These are phyloP conservation scores for Croton setiger DNA, from an alignment of 441 rosid species.

Conservation along the genomic window DNA sequence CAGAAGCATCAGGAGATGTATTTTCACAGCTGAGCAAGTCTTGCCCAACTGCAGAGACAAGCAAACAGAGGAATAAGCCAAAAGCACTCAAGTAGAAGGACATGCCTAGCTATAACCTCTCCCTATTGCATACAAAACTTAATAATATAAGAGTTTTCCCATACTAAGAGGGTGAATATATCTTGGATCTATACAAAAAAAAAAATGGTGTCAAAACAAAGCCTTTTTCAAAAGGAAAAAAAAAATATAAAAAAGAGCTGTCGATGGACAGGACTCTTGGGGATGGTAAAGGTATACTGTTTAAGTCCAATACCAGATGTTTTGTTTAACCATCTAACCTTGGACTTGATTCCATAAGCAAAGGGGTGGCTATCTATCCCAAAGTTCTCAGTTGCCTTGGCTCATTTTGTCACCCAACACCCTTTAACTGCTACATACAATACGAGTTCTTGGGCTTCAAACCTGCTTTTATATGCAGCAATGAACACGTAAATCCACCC, in stretches of 20 bases:
- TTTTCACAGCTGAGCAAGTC: slow-evolving; percentile 48
- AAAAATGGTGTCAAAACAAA: slow-evolving; percentile 20
- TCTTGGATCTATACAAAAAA: slow-evolving; percentile 57
- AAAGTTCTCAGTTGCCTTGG: too few relatives aligned
- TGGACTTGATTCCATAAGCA: slow-evolving; percentile 24
- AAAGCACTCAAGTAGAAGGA: slow-evolving; percentile 37
- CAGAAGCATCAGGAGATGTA: slow-evolving; percentile 43
- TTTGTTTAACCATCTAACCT: slow-evolving; percentile 23
- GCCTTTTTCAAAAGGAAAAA: slow-evolving; percentile 6
- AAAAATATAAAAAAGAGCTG: slow-evolving; percentile 14
- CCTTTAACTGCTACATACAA: slow-evolving; percentile 13
- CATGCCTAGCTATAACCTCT: slow-evolving; percentile 31
- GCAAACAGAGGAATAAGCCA: slow-evolving; percentile 30
- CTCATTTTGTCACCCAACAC: slow-evolving; percentile 26
- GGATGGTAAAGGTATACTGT: slow-evolving; percentile 28
- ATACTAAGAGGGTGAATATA: slow-evolving; percentile 40
- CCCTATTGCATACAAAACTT: slow-evolving; percentile 18
- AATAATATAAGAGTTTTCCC: slow-evolving; percentile 29
- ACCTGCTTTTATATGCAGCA: slow-evolving; percentile 24
- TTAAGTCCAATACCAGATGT: slow-evolving; percentile 28
- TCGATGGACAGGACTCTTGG: slow-evolving; percentile 48
- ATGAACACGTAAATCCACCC: slow-evolving; percentile 12
- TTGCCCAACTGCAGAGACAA: slow-evolving; percentile 39
- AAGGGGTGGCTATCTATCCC: slow-evolving; percentile 35
- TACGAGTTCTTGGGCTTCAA: slow-evolving; percentile 20